These are phyloP conservation scores for Herpetomonas samuelpessoai DNA, from an alignment of 208 protist genomes.

Conservation along the genomic window DNA sequence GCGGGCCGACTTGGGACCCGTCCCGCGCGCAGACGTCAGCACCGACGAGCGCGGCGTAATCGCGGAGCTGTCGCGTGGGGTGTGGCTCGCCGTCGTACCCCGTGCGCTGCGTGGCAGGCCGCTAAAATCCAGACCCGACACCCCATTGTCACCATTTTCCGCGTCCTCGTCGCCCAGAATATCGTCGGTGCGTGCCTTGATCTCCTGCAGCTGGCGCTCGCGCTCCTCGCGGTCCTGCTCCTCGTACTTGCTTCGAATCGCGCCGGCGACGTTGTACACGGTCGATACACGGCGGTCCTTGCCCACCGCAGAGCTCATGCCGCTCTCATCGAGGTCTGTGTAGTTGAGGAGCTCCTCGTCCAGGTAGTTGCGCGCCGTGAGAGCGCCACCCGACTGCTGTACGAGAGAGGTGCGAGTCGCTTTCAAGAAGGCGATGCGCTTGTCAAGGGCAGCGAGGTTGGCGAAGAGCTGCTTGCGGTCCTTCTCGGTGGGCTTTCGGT, in stretches of 20 bases:
- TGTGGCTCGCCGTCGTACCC: not conserved
- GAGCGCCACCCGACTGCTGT: conserved; percentile 22
- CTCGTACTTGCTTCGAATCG: conserved; percentile 20
- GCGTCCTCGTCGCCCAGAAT: conserved; percentile 12
- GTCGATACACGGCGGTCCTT: conserved; percentile 27
- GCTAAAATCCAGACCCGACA: not conserved
- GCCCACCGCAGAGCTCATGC: not conserved
- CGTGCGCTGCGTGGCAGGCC: not conserved
- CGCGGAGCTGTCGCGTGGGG: conserved; percentile 7
- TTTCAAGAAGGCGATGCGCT: conserved; percentile 36
- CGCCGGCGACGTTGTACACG: conserved; percentile 44
- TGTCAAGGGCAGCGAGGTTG: conserved; percentile 37
- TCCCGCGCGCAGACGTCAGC: conserved; percentile 25
- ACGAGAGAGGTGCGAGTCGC: conserved; percentile 23
- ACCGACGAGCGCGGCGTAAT: conserved; percentile 20
- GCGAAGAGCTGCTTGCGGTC: conserved; percentile 23
- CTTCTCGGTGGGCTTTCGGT: conserved; percentile 9
- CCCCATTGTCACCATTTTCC: not conserved
- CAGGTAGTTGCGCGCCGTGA: conserved; percentile 21
- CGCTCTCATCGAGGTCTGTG: conserved; percentile 8
- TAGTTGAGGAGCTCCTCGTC: conserved; percentile 13
- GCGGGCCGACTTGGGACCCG: conserved; percentile 6
- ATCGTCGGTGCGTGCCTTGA: conserved; percentile 23
- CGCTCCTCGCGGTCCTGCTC: conserved; percentile 36
- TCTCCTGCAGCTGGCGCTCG: conserved; percentile 23